These are phyloP conservation scores for Didymellaceae sp. DNA, from an alignment of 2,329 filamentous ascomycete species.

Conservation along the genomic window DNA sequence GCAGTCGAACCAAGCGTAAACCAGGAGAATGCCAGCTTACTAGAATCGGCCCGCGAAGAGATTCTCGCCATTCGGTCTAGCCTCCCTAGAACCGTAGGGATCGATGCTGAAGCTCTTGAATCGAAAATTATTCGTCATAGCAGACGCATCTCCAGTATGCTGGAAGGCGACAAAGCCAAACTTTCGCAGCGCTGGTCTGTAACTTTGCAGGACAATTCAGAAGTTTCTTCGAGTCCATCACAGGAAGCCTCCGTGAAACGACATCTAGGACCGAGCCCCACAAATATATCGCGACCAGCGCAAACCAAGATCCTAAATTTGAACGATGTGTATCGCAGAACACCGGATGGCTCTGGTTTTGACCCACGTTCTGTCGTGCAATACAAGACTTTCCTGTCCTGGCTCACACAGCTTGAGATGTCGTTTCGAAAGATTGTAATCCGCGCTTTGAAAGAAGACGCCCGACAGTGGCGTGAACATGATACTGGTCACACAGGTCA, in stretches of 20 bases:
- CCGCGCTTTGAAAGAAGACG: neutral
- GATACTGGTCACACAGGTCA: neutral
- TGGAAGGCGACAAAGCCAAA: conserved; percentile 7
- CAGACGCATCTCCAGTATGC: neutral
- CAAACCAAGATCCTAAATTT: neutral
- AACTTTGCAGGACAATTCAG: neutral
- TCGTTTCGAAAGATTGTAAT: neutral
- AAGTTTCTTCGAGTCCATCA: neutral
- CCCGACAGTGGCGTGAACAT: neutral
- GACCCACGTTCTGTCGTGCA: neutral
- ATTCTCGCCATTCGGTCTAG: neutral
- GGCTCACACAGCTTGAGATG: neutral
- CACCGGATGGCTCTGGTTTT: neutral
- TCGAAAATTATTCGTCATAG: neutral
- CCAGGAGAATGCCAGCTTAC: neutral
- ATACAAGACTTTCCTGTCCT: neutral
- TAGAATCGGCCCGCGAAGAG: neutral
- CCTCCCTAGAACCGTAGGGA: neutral
- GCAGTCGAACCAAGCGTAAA: neutral
- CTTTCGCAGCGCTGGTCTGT: conserved; percentile 10
- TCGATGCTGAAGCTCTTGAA: neutral
- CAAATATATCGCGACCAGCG: neutral
- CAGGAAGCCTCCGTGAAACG: neutral
- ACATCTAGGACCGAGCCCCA: neutral
- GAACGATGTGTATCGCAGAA: neutral